These are phyloP conservation scores for Kockiozyma suomiensis DNA, from an alignment of 805 yeast genomes.

Conservation along the genomic window DNA sequence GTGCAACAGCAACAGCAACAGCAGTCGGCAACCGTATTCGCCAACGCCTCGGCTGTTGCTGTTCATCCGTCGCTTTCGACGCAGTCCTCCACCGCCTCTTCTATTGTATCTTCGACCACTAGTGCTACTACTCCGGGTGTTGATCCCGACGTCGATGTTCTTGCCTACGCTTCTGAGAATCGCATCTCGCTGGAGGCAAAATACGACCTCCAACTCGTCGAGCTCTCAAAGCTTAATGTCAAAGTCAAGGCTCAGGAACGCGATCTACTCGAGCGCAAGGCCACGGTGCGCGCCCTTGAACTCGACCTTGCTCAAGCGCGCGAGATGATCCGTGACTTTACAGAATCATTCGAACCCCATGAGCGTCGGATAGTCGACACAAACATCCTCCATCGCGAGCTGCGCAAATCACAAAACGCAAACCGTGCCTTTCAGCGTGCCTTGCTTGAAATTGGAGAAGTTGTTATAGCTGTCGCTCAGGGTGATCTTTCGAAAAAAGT, in stretches of 20 bases:
- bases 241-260: conserved; percentile 30
- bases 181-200: conserved; percentile 1
- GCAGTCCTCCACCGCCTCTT: conserved; percentile 3
- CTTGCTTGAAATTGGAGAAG: conserved; percentile 77
- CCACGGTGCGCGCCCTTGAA: conserved; percentile 28
- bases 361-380: conserved; percentile 28
- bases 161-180: neutral
- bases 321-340: conserved; percentile 25
- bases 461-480: conserved; percentile 84
- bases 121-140: conserved; percentile 6
- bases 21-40: neutral
- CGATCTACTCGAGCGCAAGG: conserved; percentile 23
- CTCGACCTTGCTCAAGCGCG: conserved; percentile 32
- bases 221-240: conserved; percentile 25
- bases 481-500: conserved; percentile 86
- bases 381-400: conserved; percentile 39
- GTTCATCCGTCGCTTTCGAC: neutral
- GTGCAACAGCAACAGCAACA: neutral
- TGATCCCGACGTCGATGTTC: conserved; percentile 1
- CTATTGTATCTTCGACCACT: conserved; percentile 1
- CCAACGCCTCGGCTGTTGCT: neutral
- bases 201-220: conserved; percentile 21
- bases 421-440: conserved; percentile 66
- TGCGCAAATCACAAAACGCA: conserved; percentile 51
- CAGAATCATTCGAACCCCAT: conserved; percentile 31